Evolutionary conservation across 176 grass and related monocot genomes (phyloP), one percentile per base, ranked within the genome.

Genomic region (Hyparrhenia diplandra): DNA sequence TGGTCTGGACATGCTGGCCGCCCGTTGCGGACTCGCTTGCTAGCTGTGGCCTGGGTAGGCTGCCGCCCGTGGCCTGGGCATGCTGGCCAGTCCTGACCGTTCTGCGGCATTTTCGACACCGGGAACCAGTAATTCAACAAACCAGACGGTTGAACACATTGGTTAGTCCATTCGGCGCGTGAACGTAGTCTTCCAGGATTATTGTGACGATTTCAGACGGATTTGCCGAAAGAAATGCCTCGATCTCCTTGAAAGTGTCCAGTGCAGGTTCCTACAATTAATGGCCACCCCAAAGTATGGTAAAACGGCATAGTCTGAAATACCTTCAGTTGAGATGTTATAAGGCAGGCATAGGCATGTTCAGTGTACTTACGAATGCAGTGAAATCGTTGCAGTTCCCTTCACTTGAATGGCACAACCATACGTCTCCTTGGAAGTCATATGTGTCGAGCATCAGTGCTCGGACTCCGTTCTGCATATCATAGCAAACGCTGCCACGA

Each of bases 51-150:
- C n/a, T n/a, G n/a, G n/a, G n/a, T n/a, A n/a, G n/a, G n/a, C n/a
- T n/a, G n/a, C n/a, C n/a, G n/a, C n/a, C n/a, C n/a, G n/a, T n/a
- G n/a, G n/a, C n/a, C n/a, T n/a, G n/a, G n/a, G n/a, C n/a, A n/a
- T n/a, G n/a, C n/a, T n/a, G 96, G 92, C 96, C 96, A 99, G 71
- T 95, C 90, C 60, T 91, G 80, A 32, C 96, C 88, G 11, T 86
- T 91, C 30, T 85, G 81, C 3, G 96, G 92, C 96, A 99, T 99
- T 78, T 84, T 99, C 0, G 90, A 95, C 58, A 95, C 88, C 2
- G 96, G 92, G 69, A 99, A 99, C 96, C 92, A 93, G 42, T 95
- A 99, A 75, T 95, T 93, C 23, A 81, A n/a, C 47, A 99, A 74
- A 18, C 90, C 90, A 34, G 96, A 91, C 21, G 82, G 0, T 90